Evolutionary conservation across 2,329 filamentous ascomycete species (phyloP), one percentile per base, ranked within the genome.

Genomic region (Teratosphaeria nubilosa): DNA sequence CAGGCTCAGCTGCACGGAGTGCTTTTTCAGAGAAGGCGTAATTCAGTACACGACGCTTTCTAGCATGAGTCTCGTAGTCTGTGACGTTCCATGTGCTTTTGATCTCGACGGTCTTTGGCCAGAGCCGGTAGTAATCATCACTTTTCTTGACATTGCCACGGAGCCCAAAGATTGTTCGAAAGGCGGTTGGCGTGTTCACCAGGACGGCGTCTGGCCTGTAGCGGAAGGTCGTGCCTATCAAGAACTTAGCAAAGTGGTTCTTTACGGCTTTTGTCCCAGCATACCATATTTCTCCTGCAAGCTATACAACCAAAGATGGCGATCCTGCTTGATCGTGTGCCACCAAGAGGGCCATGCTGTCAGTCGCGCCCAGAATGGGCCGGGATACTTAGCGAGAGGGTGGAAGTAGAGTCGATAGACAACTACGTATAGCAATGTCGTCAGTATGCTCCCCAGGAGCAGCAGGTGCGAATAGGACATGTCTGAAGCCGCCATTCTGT

Each of bases 241-340:
- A 4, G 25, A 24, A 14, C 48, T 30, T 30, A 2, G 22, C 14
- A 27, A 11, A 20, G 24, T 30, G 51, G 6, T 48, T 20, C 5
- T 10, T 3, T 48, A n/a, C 41, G n/a, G 7, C 22, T 11, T 30
- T 16, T 34, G 22, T 1, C 30, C 13, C 24, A 6, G 13, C 20
- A 34, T 34, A 65, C 83, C 82, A 67, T 95, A 91, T 68, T 80
- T 79, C 64, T 85, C 76, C 70, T 95, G 90, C 64, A 86, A 77
- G 31, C 80, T 78, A 76, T 57, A 65, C 58, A 67, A 65, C n/a
- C 65, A 58, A 32, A 68, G 60, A 59, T 69, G 69, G 1, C 62
- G 62, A 53, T 68, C 64, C 51, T 68, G 68, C 22, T 61, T 63
- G 45, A 62, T 63, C 1, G 67, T 65, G 55, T 71, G 65, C 56